Evolutionary conservation across 2,329 filamentous ascomycete genomes (phyloP), one percentile per base, ranked within the genome.

Genomic region (Zopfia rhizophila): DNA sequence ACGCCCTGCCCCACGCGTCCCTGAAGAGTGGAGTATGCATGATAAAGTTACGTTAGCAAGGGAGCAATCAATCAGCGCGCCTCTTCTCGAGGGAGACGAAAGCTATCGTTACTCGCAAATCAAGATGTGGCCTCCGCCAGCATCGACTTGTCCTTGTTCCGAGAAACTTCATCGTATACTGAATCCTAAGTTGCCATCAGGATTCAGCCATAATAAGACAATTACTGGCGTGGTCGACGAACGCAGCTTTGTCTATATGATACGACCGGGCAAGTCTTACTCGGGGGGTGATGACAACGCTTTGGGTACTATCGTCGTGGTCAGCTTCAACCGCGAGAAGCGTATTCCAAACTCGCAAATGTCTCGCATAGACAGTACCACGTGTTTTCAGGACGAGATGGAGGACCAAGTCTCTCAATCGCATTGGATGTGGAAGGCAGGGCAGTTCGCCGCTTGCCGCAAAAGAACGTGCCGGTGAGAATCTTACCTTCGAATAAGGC

Each of bases 41-140:
- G 38, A 19, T 16, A 52, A 56, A 19, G 45, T 35, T n/a, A 51
- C 47, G 38, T 17, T 39, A 10, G 35, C 41, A n/a, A 33, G 40
- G 22, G 17, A 50, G 10, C 27, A 45, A 28, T 24, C 14, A 38
- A 22, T 18, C 18, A 45, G 10, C 7, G 24, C 24, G n/a, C 31
- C 43, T 1, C 23, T 37, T 22, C 27, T 6, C 0, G 53, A 52
- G 28, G 37, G 46, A 17, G 54, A 61, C 19, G 43, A 50, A 3
- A 24, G 35, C 5, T 72, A 68, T 43, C 48, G 55, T 1, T 61
- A 72, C 35, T 59, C 65, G 1, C 45, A 55, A 1, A 61, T 68
- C 32, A 61, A 36, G 10, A 60, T 72, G 55, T 74, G 69, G 69
- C 71, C 71, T 1, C 65, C 66, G 7, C 53, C 60, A 11, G 54